phyloP scores from a whole-genome alignment of 208 protist species.

The Acanthamoeba divionensis region DNA sequence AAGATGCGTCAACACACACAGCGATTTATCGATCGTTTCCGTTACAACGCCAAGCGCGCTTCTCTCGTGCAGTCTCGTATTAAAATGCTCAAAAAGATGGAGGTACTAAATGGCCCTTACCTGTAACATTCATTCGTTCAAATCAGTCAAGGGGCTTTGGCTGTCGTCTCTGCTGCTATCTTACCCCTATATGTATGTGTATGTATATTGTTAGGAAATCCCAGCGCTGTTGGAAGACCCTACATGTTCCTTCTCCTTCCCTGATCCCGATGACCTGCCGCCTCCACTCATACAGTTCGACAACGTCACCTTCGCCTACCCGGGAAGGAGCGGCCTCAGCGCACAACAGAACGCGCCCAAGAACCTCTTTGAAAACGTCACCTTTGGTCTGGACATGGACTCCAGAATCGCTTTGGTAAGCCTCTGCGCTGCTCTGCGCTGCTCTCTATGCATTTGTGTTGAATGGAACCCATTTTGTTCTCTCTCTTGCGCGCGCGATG shows the following conservation, averaged over 20 bases:
- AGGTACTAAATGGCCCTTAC: conserved; percentile 19
- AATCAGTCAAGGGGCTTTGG: not conserved
- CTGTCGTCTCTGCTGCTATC: not conserved
- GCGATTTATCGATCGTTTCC: conserved; percentile 69
- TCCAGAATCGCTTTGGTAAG: not conserved
- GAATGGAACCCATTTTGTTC: too few species aligned
- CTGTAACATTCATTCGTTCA: not conserved
- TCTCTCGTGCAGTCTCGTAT: conserved; percentile 73
- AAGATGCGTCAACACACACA: conserved; percentile 34
- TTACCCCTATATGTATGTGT: not conserved
- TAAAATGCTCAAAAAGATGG: conserved; percentile 73
- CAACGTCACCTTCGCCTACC: conserved; percentile 66
- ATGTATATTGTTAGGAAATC: not conserved
- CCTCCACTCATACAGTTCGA: conserved; percentile 92
- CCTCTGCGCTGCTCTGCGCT: not conserved
- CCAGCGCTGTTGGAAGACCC: not conserved
- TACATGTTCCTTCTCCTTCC: conserved; percentile 70
- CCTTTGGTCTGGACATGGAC: conserved; percentile 48
- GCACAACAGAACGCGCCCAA: not conserved
- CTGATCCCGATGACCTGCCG: conserved; percentile 53
- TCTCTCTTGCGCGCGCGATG: not conserved
- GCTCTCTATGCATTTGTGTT: too few species aligned
- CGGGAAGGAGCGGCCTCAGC: conserved; percentile 64
- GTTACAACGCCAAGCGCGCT: conserved; percentile 70
- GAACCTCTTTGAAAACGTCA: conserved; percentile 14